Evolutionary conservation across 2,329 filamentous ascomycete genomes (phyloP), one percentile per base, ranked within the genome.

Genomic region (Penicillium sp.): DNA sequence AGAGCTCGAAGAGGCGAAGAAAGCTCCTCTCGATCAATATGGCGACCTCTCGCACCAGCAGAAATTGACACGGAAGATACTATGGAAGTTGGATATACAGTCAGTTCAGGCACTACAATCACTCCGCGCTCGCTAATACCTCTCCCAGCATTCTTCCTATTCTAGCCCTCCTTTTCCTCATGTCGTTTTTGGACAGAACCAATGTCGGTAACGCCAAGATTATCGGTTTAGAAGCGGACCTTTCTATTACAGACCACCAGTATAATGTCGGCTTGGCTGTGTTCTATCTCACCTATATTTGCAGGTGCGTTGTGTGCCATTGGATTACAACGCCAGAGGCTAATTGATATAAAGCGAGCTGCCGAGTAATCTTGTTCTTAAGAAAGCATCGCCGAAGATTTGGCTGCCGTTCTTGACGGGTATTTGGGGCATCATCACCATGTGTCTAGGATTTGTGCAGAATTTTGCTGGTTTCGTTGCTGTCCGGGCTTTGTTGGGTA

Each of bases 161-260:
- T 7, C 77, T 89, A n/a, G 80, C 84, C 0, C 64, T 88, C 0
- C 73, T 89, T 1, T 87, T 87, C 61, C 76, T 88, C 10, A 87
- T 83, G 71, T 87, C 85, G 1, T 82, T 83, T 59, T 75, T 83
- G 52, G 87, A 89, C 69, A 80, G 87, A 40, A 88, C 86, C n/a
- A 90, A 89, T 66, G 84, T 89, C 37, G 87, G 86, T 37, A 89
- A 89, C 64, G 86, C 86, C 25, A 84, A 84, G 57, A 83, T 89
- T 9, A 78, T 86, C 49, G 82, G 83, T 0, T 76, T 90, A 15
- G 82, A 87, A 61, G 60, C 73, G 1, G 82, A 86, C 62, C 68
- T 87, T 2, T 66, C 74, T 42, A 83, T 90, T 59, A 81, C 73
- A 6, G 82, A 86, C 54, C 72, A 78, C 52, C 83, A 89, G 65